Evolutionary conservation across 129 eudicot species (phyloP), one percentile per base, ranked within the genome.

Genomic region (Silybum marianum): DNA sequence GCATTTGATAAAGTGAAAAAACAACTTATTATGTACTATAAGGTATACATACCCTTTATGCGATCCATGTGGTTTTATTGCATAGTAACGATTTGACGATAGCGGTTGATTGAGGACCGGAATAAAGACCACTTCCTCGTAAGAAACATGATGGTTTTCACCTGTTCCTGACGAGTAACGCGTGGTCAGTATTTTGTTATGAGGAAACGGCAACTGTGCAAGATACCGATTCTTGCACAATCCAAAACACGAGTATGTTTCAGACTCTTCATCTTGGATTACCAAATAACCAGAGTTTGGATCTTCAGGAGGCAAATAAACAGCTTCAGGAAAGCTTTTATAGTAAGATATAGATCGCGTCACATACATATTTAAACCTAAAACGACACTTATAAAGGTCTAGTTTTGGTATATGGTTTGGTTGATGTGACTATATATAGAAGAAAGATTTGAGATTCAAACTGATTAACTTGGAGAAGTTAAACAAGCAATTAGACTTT

Each of bases 41-140:
- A 46, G 21, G 54, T 2, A 42, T 13, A 65, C 92, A n/a, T 90
- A 94, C 98, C 97, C 98, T 88, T 74, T 89, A 78, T 80, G 91
- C 2, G 86, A 82, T 38, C 93, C 88, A 75, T 76, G 88, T 13
- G 96, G 81, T 74, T 81, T 74, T 2, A 94, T 90, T 3, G 88
- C 92, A 58, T 90, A 92, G 75, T 94, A 94, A 9, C 78, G 81
- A 46, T 89, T 94, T 38, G 86, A 77, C 40, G 96, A 90, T 82
- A 94, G 32, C 0, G 98, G 96, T 14, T 83, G 93, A 77, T 86
- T 74, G 5, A 94, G 84, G 74, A 90, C 90, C 5, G 98, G 98
- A 44, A 94, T 75, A 5, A 86, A 72, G 60, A 88, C 40, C 46
- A 83, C 85, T 66, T 88, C 44, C 9, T 75, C 7, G 40, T 16